Evolutionary conservation across 352 stramenopile genomes (phyloP).

Genomic region (Aphanomyces euteiches): DNA sequence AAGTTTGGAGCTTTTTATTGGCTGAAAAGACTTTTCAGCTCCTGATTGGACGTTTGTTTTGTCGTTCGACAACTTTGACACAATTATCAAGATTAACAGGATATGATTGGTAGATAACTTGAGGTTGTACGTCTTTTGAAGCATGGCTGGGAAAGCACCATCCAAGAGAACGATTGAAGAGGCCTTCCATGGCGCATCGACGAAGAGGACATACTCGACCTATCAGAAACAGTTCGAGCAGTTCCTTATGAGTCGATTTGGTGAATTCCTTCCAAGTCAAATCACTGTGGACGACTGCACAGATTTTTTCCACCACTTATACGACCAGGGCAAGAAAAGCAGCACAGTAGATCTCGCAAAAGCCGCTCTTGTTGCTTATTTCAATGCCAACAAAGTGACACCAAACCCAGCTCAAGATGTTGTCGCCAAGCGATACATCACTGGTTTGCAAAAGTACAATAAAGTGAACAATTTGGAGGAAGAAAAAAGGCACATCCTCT

Average conservation of each 20-base stretch:
- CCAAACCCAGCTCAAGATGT: not conserved
- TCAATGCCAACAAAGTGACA: not conserved
- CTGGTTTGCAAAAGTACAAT: slow-evolving; percentile 18
- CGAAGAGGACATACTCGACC: not conserved
- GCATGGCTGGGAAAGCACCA: not conserved
- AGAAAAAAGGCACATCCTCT: slow-evolving; percentile 2
- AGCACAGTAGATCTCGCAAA: not conserved
- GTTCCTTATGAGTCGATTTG: not conserved
- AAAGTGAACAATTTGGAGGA: slow-evolving; percentile 6
- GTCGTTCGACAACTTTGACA: not conserved
- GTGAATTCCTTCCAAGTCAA: not conserved
- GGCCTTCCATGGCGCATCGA: not conserved
- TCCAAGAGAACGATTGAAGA: slow-evolving; percentile 2
- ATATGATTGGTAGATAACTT: not conserved
- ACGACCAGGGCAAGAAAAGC: not conserved
- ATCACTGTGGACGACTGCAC: not conserved
- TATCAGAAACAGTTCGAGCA: not conserved
- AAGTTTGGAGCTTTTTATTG: not conserved
- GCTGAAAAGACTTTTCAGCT: not conserved
- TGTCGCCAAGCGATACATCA: not conserved
- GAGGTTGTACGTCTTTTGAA: not conserved
- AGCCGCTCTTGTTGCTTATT: not conserved
- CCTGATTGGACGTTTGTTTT: not conserved
- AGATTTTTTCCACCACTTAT: slow-evolving; percentile 9
- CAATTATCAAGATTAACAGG: not conserved